Evolutionary conservation across 75 land plant species (phyloP).

Genomic region (Picea glauca): DNA sequence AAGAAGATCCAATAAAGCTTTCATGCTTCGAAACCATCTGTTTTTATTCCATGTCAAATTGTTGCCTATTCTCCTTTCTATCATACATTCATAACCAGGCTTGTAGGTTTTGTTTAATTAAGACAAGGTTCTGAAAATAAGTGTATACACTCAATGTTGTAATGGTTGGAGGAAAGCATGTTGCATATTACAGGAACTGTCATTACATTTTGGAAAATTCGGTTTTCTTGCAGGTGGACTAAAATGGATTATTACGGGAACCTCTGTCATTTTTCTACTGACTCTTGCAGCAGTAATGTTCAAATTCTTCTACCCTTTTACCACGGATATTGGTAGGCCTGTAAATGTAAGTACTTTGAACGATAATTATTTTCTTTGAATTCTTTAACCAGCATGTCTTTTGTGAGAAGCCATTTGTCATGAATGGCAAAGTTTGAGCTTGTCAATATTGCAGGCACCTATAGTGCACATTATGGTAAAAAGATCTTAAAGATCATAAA

Average conservation of each 20-base stretch:
- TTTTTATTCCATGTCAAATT: neutral
- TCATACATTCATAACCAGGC: neutral
- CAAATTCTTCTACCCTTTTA: constrained; percentile 67
- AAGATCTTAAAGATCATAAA: neutral
- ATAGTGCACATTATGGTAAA: neutral
- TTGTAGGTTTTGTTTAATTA: neutral
- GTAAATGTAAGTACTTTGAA: constrained; percentile 56
- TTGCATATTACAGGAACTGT: neutral
- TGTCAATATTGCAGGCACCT: neutral
- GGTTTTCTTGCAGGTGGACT: constrained; percentile 31
- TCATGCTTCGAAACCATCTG: neutral
- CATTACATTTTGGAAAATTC: neutral
- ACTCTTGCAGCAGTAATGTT: constrained; percentile 37
- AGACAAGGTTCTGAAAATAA: neutral
- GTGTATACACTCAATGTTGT: neutral
- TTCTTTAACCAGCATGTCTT: neutral
- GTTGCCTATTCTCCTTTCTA: neutral
- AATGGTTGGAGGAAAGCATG: neutral
- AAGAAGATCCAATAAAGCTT: neutral
- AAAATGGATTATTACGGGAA: constrained; percentile 25
- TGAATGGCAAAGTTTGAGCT: neutral
- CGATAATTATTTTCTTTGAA: neutral
- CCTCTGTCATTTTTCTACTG: constrained; percentile 31
- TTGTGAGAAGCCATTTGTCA: neutral
- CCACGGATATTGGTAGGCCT: constrained; percentile 65